These are phyloP conservation scores for Cryphonectria naterciae DNA, from an alignment of 2,329 filamentous ascomycete genomes.

Conservation along the genomic window DNA sequence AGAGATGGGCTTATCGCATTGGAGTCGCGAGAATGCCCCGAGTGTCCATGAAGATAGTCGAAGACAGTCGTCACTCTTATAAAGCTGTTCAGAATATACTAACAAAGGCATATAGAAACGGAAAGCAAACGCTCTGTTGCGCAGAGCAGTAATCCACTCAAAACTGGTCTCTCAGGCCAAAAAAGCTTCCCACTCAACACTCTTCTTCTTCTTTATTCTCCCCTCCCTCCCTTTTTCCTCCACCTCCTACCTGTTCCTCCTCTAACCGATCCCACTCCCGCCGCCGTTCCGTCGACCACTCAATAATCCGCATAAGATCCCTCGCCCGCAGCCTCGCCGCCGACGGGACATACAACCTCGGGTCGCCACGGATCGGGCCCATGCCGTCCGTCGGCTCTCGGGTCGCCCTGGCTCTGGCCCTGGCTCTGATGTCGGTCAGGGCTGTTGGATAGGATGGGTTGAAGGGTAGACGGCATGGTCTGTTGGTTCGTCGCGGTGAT, in stretches of 20 bases:
- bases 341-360: background rate
- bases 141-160: background rate
- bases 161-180: too few species aligned
- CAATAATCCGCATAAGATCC: background rate
- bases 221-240: background rate
- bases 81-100: too few species aligned
- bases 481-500: background rate
- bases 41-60: background rate
- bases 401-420: background rate
- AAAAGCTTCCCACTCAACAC: background rate
- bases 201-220: background rate
- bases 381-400: background rate
- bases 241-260: background rate
- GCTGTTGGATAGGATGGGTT: background rate
- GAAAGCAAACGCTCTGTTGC: background rate
- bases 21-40: background rate
- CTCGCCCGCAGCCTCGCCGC: background rate
- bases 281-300: conserved; percentile 5
- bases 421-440: background rate
- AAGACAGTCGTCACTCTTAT: too few species aligned
- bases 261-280: background rate
- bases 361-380: background rate
- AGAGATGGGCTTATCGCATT: background rate
- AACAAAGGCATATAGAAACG: background rate
- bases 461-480: background rate